phyloP scores from a whole-genome alignment of 2,329 filamentous ascomycete genomes.

The Ophiostoma triangulosporum region DNA sequence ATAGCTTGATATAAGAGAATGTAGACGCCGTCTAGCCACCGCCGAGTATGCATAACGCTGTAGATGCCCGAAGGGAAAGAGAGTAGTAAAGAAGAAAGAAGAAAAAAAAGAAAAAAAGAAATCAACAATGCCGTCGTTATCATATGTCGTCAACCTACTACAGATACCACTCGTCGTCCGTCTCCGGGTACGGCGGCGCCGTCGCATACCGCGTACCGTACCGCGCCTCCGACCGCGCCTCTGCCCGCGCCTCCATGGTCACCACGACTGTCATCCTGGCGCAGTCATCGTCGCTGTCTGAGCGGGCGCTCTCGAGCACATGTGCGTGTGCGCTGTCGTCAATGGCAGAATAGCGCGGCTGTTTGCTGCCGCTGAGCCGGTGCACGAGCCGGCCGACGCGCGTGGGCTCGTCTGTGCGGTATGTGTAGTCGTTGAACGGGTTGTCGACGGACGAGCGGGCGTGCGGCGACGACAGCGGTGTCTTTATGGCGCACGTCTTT shows the following conservation, averaged over 20 bases:
- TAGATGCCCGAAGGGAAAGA: no score
- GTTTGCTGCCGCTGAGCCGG: not conserved
- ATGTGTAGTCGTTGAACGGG: not conserved
- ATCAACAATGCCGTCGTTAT: not conserved
- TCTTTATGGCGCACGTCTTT: not conserved
- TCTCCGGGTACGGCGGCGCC: not conserved
- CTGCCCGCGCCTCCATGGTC: not conserved
- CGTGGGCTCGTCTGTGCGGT: not conserved
- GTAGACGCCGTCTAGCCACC: no score
- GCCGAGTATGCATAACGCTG: no score
- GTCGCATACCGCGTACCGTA: not conserved
- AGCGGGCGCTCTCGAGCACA: no score
- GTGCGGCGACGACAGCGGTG: not conserved
- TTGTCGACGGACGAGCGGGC: not conserved
- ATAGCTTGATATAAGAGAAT: no score
- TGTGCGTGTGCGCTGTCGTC: not conserved
- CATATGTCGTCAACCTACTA: not conserved
- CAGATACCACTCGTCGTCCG: not conserved
- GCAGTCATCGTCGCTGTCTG: constrained; percentile 1
- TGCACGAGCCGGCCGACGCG: constrained; percentile 1
- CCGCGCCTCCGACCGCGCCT: no score
- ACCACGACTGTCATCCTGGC: not conserved
- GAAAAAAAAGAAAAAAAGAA: not conserved
- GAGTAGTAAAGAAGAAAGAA: not conserved
- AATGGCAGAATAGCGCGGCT: constrained; percentile 1